A percentile compares a stretch with the other conserved stretches of the same genome.
These are phyloP conservation scores for Colletotrichum karsti DNA, from an alignment of 2,329 filamentous ascomycete species.

Conservation along the genomic window DNA sequence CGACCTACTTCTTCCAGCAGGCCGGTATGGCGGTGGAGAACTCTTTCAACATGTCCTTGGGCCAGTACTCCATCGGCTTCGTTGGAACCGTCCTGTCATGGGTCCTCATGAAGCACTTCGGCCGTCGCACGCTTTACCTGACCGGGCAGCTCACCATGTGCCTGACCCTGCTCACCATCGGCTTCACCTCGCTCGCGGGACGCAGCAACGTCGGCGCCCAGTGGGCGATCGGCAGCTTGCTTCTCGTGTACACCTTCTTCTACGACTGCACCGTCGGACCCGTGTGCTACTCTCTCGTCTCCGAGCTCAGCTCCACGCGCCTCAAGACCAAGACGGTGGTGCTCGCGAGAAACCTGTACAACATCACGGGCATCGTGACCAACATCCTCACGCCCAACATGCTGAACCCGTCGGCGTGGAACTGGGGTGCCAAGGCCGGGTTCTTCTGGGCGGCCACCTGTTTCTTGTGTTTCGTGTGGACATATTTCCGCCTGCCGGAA, in stretches of 20 bases:
- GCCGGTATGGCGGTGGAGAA: constrained; percentile 48
- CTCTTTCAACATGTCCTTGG: constrained; percentile 50
- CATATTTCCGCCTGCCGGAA: constrained; percentile 62
- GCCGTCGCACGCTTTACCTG: constrained; percentile 55
- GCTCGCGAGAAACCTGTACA: constrained; percentile 54
- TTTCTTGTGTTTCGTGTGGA: constrained; percentile 55
- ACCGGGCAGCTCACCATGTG: constrained; percentile 49
- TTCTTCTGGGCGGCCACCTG: constrained; percentile 56
- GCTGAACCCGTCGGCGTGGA: constrained; percentile 55
- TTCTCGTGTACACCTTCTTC: constrained; percentile 51
- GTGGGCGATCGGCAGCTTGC: constrained; percentile 56
- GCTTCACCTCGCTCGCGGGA: constrained; percentile 51
- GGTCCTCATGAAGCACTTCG: constrained; percentile 51
- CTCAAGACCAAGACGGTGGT: constrained; percentile 56
- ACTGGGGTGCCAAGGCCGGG: constrained; percentile 57
- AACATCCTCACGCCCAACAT: constrained; percentile 57
- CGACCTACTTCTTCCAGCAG: constrained; percentile 52
- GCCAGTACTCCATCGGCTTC: constrained; percentile 51
- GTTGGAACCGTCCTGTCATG: constrained; percentile 56
- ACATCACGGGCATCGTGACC: constrained; percentile 55
- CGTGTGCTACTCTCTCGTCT: constrained; percentile 51
- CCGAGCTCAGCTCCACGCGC: constrained; percentile 54
- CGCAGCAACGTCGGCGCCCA: constrained; percentile 55
- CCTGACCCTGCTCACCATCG: constrained; percentile 49
- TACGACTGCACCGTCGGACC: constrained; percentile 58